Conservation (phyloP, 177 flowering plant species). For the Tripterygium wilfordii region DNA sequence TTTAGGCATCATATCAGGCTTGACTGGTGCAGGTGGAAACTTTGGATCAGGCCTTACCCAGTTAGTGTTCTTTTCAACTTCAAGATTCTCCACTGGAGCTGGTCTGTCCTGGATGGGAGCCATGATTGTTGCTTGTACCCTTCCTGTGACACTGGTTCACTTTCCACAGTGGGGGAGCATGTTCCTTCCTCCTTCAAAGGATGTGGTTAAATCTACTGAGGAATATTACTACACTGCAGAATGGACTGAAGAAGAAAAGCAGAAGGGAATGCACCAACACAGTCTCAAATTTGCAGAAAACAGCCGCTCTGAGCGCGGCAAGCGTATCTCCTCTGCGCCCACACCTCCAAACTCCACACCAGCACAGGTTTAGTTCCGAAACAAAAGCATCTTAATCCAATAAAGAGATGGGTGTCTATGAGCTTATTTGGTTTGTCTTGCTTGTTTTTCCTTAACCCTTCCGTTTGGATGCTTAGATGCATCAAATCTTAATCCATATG, state of each 20-base stretch:
- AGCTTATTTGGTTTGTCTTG: no score
- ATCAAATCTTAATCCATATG: no score
- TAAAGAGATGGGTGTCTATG: no score
- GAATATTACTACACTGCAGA: conserved; percentile 51
- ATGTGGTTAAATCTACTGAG: conserved; percentile 24
- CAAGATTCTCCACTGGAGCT: conserved; percentile 31
- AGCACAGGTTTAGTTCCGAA: conserved; percentile 19
- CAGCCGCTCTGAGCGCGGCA: conserved; percentile 48
- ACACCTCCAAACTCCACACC: conserved; percentile 43
- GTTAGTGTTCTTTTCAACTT: conserved; percentile 46
- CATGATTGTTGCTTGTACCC: conserved; percentile 42
- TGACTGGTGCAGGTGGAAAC: conserved; percentile 70
- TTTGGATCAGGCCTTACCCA: conserved; percentile 66
- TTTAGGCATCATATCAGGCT: conserved; percentile 60
- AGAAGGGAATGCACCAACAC: conserved; percentile 47
- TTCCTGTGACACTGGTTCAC: conserved; percentile 43
- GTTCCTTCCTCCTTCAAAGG: conserved; percentile 45
- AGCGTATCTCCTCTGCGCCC: conserved; percentile 31
- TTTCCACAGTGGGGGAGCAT: conserved; percentile 79
- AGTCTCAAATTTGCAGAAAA: conserved; percentile 63
- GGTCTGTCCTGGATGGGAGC: conserved; percentile 43
- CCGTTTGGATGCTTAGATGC: no score
- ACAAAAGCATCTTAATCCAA: no score
- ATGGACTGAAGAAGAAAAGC: conserved; percentile 51
- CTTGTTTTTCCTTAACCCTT: no score